Evolutionary conservation across 441 rosid genomes (phyloP).

Genomic region (Mallotus repandus): DNA sequence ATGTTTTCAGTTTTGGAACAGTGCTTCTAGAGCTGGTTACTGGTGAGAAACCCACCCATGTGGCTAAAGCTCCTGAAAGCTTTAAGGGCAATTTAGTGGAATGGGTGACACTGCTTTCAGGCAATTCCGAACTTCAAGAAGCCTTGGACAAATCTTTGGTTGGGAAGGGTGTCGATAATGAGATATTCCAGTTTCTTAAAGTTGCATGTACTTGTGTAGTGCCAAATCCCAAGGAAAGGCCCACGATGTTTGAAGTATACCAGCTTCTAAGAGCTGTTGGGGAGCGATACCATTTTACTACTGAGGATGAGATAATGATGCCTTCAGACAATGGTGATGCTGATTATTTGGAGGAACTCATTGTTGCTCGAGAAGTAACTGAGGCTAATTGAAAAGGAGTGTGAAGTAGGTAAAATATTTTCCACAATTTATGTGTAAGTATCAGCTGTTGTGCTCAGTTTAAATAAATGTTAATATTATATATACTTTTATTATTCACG

Average conservation of each 20-base stretch:
- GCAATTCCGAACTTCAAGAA: conserved; percentile 52
- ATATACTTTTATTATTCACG: conserved; percentile 21
- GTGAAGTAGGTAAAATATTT: conserved; percentile 15
- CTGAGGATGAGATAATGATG: conserved; percentile 67
- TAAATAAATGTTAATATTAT: conserved; percentile 31
- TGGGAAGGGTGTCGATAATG: conserved; percentile 61
- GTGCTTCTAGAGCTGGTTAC: conserved; percentile 91
- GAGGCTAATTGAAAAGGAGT: conserved; percentile 24
- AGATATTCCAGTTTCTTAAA: conserved; percentile 74
- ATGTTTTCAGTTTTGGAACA: conserved; percentile 86
- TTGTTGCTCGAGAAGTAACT: conserved; percentile 51
- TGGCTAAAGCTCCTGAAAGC: conserved; percentile 56
- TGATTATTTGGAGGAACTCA: conserved; percentile 63
- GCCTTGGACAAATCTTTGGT: conserved; percentile 58
- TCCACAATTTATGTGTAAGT: conserved; percentile 29
- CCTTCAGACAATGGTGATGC: conserved; percentile 58
- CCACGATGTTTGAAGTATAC: conserved; percentile 79
- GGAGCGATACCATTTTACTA: conserved; percentile 44
- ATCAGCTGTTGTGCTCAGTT: conserved; percentile 12
- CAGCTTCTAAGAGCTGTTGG: conserved; percentile 49
- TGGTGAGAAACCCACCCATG: conserved; percentile 69
- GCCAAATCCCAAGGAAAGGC: conserved; percentile 70
- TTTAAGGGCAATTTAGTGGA: conserved; percentile 82
- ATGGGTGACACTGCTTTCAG: conserved; percentile 55
- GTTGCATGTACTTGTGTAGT: conserved; percentile 73